Base-by-base conservation (phyloP, 2,329 filamentous ascomycete genomes). In the Cercospora janseana region DNA sequence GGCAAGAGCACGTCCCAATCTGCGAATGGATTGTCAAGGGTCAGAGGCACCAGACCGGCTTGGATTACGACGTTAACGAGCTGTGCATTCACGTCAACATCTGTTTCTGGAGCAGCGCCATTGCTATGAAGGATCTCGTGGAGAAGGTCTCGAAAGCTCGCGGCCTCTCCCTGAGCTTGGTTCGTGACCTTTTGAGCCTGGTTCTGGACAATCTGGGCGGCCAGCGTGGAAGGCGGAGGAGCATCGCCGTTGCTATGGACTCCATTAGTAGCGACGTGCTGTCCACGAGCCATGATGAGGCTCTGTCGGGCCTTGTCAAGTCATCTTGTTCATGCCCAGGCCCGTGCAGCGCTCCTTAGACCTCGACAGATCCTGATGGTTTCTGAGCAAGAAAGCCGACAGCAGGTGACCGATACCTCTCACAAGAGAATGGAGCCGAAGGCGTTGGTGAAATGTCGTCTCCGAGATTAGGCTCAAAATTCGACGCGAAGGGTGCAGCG, bases 191-290 rank as follows among this genome's bases (percentile, higher is more conserved):
- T 51, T 38, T 59, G 49, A 42, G 55, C 62, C 49, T 85, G 83
- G 66, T 88, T 88, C 66, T 88, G 85, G 57, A 93, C 88, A 50
- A 96, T 83, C 69, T 94, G 88, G 9, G 88, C 88, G 45, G 91
- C 89, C 63, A 95, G 78, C 7, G 90, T 94, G 12, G 91, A 95
- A 9, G 89, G 86, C 29, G 75, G 75, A 21, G 74, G 74, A 18
- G 43, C 54, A 59, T 67, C 59, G 35, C 64, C 59, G 46, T 66
- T 65, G 20, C 42, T n/a, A 18, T 51, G 52, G 56, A 21, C 27
- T 13, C 51, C 51, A 37, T 53, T 49, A 13, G 20, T 16, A 6
- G 46, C 38, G 4, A 13, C 13, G 42, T 42, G 51, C 28, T 48
- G 46, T 20, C 50, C 70, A 61, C 71, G 70, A 61, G 69, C 69